A percentile compares a stretch with the other conserved stretches of the same genome.
Conservation (phyloP, 345 rosid species). For the Mallotus nudiflorus region DNA sequence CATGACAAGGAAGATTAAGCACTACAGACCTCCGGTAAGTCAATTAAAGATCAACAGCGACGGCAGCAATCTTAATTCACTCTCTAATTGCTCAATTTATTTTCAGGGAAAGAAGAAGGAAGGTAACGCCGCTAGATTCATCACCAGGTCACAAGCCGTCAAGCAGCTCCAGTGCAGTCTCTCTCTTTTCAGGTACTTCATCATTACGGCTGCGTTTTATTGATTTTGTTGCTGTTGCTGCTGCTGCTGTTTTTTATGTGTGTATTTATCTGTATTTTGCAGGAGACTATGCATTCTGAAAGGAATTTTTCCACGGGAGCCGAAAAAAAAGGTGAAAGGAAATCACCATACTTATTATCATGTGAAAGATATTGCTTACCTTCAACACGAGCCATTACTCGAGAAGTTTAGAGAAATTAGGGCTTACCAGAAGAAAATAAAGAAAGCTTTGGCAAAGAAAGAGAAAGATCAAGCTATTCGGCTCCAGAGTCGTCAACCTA, state of each 20-base stretch:
- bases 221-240: background rate
- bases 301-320: slow-evolving; percentile 91
- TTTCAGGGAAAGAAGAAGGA: slow-evolving; percentile 94
- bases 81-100: background rate
- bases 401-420: slow-evolving; percentile 83
- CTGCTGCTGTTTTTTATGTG: background rate
- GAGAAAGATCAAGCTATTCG: slow-evolving; percentile 68
- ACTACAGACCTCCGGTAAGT: slow-evolving; percentile 83
- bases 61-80: background rate
- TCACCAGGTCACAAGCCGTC: slow-evolving; percentile 85
- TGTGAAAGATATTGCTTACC: slow-evolving; percentile 78
- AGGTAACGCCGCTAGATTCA: slow-evolving; percentile 85
- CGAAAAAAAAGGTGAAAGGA: slow-evolving; percentile 91
- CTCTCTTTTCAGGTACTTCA: slow-evolving; percentile 62
- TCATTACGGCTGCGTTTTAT: background rate
- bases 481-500: slow-evolving; percentile 68
- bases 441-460: slow-evolving; percentile 77
- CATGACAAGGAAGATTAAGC: slow-evolving; percentile 46
- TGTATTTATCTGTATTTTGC: background rate
- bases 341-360: slow-evolving; percentile 95
- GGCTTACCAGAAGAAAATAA: slow-evolving; percentile 69
- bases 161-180: slow-evolving; percentile 78
- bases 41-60: background rate
- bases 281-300: slow-evolving; percentile 83
- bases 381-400: slow-evolving; percentile 81